These are phyloP conservation scores for Candida corydali DNA, from an alignment of 805 yeast genomes.

Conservation along the genomic window DNA sequence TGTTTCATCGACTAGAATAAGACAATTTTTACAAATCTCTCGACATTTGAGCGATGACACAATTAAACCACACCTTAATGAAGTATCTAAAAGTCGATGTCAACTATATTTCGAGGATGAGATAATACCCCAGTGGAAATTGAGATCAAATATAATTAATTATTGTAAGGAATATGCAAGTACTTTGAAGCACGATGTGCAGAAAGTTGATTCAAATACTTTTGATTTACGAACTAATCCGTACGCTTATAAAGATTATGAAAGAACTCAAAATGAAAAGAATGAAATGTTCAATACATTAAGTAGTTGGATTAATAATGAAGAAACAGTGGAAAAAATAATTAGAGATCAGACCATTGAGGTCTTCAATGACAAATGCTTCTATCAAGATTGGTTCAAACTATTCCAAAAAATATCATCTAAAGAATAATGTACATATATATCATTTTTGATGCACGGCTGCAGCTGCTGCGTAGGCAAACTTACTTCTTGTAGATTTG, in stretches of 20 bases:
- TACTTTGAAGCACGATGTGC: conserved; percentile 16
- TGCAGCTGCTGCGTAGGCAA: conserved; percentile 47
- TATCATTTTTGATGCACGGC: conserved; percentile 25
- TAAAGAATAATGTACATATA: conserved; percentile 1
- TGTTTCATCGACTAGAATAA: conserved; percentile 26
- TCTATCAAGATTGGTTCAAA: conserved; percentile 32
- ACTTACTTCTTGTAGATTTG: conserved; percentile 18
- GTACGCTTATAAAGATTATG: conserved; percentile 27
- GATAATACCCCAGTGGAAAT: conserved; percentile 35
- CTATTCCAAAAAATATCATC: conserved; percentile 15
- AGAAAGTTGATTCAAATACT: conserved; percentile 6
- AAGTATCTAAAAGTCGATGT: conserved; percentile 20
- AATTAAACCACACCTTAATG: conserved; percentile 35
- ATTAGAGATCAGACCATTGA: conserved; percentile 27
- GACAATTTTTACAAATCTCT: conserved; percentile 36
- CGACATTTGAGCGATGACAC: conserved; percentile 39
- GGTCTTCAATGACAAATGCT: conserved; percentile 34
- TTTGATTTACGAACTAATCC: conserved; percentile 36
- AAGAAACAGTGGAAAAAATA: conserved; percentile 29
- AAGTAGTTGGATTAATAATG: conserved; percentile 36
- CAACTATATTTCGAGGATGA: conserved; percentile 21
- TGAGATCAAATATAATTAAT: conserved; percentile 24
- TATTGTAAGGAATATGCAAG: conserved; percentile 28
- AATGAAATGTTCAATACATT: conserved; percentile 24
- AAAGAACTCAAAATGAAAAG: conserved; percentile 17